Evolutionary conservation across 2,329 filamentous ascomycete species (phyloP).

Genomic region (Tympanopsis confertula): DNA sequence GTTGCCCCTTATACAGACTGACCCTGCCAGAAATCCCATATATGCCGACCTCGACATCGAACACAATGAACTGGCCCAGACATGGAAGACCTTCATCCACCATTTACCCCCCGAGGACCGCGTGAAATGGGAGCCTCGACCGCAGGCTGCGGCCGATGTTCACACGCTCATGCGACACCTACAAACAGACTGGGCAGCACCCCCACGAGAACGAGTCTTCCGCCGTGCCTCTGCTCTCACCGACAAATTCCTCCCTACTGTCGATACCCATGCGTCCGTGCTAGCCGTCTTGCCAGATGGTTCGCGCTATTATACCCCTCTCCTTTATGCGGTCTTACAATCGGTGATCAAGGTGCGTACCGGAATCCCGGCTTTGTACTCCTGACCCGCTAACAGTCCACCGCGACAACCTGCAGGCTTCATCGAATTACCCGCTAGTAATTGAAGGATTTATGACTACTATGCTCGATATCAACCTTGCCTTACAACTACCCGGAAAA

Average conservation of each 20-base stretch:
- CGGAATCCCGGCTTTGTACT: background rate
- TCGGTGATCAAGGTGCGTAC: slow-evolving; percentile 19
- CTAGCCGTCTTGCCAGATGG: slow-evolving; percentile 13
- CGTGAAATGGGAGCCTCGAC: background rate
- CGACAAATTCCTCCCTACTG: background rate
- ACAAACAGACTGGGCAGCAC: background rate
- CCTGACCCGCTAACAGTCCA: slow-evolving; percentile 1
- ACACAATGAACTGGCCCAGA: slow-evolving; percentile 20
- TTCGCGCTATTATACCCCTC: slow-evolving; percentile 12
- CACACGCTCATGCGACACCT: background rate
- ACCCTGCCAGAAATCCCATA: slow-evolving; percentile 2
- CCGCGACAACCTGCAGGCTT: slow-evolving; percentile 12
- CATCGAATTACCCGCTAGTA: slow-evolving; percentile 18
- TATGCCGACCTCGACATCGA: slow-evolving; percentile 21
- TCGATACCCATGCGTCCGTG: slow-evolving; percentile 2
- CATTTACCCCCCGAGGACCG: slow-evolving; percentile 8
- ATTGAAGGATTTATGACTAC: slow-evolving; percentile 18
- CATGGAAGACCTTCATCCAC: slow-evolving; percentile 20
- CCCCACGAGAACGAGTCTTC: background rate
- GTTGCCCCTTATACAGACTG: too few species aligned
- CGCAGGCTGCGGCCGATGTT: background rate
- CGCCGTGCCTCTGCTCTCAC: background rate
- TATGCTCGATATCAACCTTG: slow-evolving; percentile 18
- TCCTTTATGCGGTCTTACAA: slow-evolving; percentile 20
- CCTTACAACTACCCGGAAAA: background rate